These are phyloP conservation scores for Tylopilus sp. DNA, from an alignment of 768 basidiomycete genomes.

Conservation along the genomic window DNA sequence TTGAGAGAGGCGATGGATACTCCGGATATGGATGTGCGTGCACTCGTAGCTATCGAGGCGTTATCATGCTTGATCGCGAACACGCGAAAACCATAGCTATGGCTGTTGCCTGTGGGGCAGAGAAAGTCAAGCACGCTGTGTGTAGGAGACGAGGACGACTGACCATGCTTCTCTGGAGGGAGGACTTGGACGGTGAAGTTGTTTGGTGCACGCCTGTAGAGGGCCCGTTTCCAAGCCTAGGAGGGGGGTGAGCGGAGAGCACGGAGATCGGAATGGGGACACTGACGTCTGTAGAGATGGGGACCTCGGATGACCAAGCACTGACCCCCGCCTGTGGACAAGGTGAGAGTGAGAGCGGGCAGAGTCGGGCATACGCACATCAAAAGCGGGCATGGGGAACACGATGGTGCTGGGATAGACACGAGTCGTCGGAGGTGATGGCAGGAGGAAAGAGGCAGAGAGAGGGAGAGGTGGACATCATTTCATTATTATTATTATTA, in stretches of 20 bases:
- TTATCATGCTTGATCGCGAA: conserved; percentile 40
- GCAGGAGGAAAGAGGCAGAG: not conserved
- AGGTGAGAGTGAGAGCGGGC: not conserved
- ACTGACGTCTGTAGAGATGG: conserved; percentile 27
- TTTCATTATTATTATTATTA: no score
- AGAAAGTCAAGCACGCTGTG: not conserved
- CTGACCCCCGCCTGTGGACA: conserved; percentile 2
- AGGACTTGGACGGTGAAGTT: conserved; percentile 60
- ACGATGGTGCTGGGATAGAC: no score
- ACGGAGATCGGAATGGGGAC: not conserved
- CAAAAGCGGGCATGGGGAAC: conserved; percentile 8
- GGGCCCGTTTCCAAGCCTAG: conserved; percentile 60
- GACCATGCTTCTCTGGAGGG: conserved; percentile 55
- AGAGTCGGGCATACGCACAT: conserved; percentile 9
- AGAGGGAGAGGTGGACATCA: conserved; percentile 1
- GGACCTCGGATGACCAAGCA: conserved; percentile 1
- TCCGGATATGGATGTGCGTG: conserved; percentile 30
- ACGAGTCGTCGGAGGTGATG: not conserved
- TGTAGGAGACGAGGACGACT: conserved; percentile 13
- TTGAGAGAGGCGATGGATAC: conserved; percentile 34
- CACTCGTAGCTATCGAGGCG: conserved; percentile 19
- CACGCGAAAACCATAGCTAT: conserved; percentile 63
- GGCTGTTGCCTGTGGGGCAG: conserved; percentile 41
- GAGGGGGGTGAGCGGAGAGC: not conserved
- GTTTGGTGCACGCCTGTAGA: conserved; percentile 55